Percentiles rank a stretch among this genome's conserved stretches.
Evolutionary conservation across 371 early-diverging fungal genomes (phyloP).

Genomic region (Mucor sp.): DNA sequence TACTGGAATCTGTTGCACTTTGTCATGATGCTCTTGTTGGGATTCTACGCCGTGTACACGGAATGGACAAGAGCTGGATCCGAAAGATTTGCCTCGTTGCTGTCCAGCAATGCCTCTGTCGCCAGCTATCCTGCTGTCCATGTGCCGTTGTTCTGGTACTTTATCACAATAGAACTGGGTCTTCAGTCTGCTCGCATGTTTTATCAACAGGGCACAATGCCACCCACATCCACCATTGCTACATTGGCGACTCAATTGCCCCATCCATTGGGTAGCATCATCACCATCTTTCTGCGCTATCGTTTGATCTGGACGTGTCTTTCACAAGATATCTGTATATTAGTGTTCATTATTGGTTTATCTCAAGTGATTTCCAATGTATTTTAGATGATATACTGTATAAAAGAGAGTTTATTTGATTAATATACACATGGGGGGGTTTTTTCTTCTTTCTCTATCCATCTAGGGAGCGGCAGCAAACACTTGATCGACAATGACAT

Average conservation of each 20-base stretch:
- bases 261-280: slow-evolving; percentile 50
- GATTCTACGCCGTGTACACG: slow-evolving; percentile 48
- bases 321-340: slow-evolving; percentile 54
- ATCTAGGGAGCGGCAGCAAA: slow-evolving; percentile 42
- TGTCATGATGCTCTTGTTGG: slow-evolving; percentile 45
- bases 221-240: slow-evolving; percentile 45
- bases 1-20: slow-evolving; percentile 63
- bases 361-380: slow-evolving; percentile 35
- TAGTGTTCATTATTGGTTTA: slow-evolving; percentile 60
- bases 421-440: background rate
- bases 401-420: background rate
- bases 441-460: background rate
- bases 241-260: slow-evolving; percentile 55
- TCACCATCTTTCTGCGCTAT: slow-evolving; percentile 59
- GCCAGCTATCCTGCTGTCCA: slow-evolving; percentile 25
- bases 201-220: slow-evolving; percentile 51
- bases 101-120: slow-evolving; percentile 3
- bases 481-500: slow-evolving; percentile 53
- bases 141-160: slow-evolving; percentile 68
- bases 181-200: slow-evolving; percentile 58
- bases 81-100: slow-evolving; percentile 44
- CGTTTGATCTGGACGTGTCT: slow-evolving; percentile 59
- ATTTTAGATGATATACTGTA: background rate
- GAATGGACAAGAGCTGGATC: slow-evolving; percentile 44
- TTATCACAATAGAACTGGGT: slow-evolving; percentile 55